These are phyloP conservation scores for Auricularia heimuer DNA, from an alignment of 768 basidiomycete species.

Conservation along the genomic window DNA sequence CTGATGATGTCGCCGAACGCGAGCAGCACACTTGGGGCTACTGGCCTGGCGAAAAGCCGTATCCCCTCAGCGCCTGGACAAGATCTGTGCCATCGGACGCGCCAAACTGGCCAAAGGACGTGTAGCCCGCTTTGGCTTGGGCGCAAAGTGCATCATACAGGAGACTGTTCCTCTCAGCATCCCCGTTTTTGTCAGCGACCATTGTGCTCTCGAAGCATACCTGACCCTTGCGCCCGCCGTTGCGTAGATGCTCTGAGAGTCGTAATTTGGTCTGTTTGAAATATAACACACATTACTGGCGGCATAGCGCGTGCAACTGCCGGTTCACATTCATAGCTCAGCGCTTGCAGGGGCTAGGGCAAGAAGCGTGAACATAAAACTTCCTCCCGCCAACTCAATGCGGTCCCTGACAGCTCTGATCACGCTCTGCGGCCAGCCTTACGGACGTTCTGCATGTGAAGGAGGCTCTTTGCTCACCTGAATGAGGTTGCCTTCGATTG, in stretches of 20 bases:
- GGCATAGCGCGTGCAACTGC: background rate
- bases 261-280: no score
- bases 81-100: background rate
- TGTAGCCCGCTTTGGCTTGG: background rate
- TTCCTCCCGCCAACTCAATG: background rate
- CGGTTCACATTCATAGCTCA: background rate
- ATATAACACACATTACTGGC: no score
- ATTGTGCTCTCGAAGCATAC: background rate
- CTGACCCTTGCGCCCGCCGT: background rate
- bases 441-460: no score
- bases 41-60: background rate
- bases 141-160: background rate
- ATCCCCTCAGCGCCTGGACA: background rate
- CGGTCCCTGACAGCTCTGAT: background rate
- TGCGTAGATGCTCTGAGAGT: background rate
- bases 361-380: background rate
- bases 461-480: background rate
- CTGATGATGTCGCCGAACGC: background rate
- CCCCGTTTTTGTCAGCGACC: background rate
- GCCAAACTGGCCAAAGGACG: background rate
- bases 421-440: constrained; percentile 1
- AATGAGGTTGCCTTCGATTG: background rate
- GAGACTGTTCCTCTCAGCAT: background rate
- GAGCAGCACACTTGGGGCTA: background rate
- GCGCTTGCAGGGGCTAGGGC: background rate